Evolutionary conservation across 192 early-diverging fungal species (phyloP), one percentile per base, ranked within the genome.

Genomic region (Gonapodya sp.): DNA sequence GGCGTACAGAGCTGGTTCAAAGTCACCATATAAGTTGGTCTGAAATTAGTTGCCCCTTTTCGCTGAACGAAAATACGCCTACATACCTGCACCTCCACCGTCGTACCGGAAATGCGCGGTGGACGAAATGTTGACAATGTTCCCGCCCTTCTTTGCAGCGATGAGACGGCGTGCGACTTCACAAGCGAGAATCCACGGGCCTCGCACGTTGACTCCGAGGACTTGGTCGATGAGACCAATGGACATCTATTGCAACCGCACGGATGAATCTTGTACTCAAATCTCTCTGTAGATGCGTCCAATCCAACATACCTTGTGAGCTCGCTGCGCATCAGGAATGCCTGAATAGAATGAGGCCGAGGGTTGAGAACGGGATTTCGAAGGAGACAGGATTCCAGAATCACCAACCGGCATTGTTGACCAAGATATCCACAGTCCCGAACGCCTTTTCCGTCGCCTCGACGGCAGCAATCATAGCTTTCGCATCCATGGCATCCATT

Each of bases 81-180:
- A 8, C 46, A 64, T 16, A 18, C 18, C 75, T 2, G 75, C 75
- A 18, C 75, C 75, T 16, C 30, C 34, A 14, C 75, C 75, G 75
- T 77, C 34, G 31, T 77, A 77, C 30, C 75, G 18, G 34, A 77
- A 77, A 33, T 77, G 75, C 2, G 75, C 75, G 75, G 75, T 77
- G 8, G 75, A 77, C 75, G 75, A 77, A 34, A 77, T 77, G 75
- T 77, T 77, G 75, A 77, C 75, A 33, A 77, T 77, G 30, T 34
- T 18, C 18, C 75, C 75, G 75, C 18, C 18, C 75, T 32, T 18
- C 75, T 77, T 77, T 18, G 75, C 75, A 33, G 75, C 75, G 75
- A 77, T 77, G 30, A 77, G 34, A 8, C 75, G 75, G 2, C 75
- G 75, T 2, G 75, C 75, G 31, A 77, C 75, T 34, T 77, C 75